Base-by-base conservation (phyloP, 805 yeast species). In the Maudiozyma pseudohumilis region DNA sequence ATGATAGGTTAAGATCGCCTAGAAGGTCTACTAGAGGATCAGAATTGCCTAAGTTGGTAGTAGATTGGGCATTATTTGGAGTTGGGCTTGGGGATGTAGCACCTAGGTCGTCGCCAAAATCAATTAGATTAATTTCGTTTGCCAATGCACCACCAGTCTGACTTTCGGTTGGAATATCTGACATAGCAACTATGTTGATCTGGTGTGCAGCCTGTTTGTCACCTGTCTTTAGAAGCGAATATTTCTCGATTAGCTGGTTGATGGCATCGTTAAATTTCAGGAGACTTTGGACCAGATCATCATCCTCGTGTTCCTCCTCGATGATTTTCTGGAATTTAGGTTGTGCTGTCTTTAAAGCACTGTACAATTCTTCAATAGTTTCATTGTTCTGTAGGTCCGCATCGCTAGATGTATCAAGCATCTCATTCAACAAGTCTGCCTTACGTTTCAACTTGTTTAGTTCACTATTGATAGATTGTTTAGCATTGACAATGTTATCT, bases 261-360 rank as follows among this genome's bases (percentile, higher is more conserved):
- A 88, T 79, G 38, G 72, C 72, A 55, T 85, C 95, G 58, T 85
- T 84, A 40, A 92, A 66, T 25, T 66, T 67, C 36, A 84, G 65
- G 38, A 92, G 63, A 41, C 75, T 77, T 35, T 66, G 68, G 25
- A 85, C 82, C 8, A 81, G 72, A 6, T 66, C 76, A 52, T 78
- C 83, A 44, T 77, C 76, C 18, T 76, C 78, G 26, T 74, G 72
- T 51, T 85, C 95, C 52, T 86, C 95, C 50, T 75, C 80, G 43
- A 85, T 75, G 49, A 92, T 81, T 49, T 79, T 80, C 56, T 82
- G 82, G 47, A 92, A 74, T 50, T 82, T 86, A 29, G 96, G 95
- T 53, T 80, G 87, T 22, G 96, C 77, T 33, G 77, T 77, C 57
- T 83, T 88, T 48, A 92, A 67, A 2, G 95, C 69, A 32, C 77